Base-by-base conservation (phyloP, 2,329 filamentous ascomycete species). In the Colletotrichum orchidophilum region DNA sequence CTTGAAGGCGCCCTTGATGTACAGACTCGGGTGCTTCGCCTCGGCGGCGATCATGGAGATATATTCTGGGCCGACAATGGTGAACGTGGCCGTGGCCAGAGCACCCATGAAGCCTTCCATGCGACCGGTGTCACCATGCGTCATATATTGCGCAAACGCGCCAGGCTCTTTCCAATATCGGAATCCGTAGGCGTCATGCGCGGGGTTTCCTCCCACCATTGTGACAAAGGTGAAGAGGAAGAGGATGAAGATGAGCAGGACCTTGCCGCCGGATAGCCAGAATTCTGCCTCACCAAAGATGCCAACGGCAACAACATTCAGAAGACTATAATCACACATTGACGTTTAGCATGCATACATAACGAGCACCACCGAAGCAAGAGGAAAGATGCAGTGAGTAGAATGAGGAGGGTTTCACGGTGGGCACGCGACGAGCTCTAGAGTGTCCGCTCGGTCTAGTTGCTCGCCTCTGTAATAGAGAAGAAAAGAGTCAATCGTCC, bases 61-160 rank as follows among this genome's bases (percentile, higher is more conserved):
- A 39, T 86, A 88, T 78, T 92, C 90, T 2, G 89, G 91, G 63
- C 90, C 90, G 39, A 89, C 88, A 64, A 92, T 85, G 31, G 88
- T 89, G 78, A 92, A 92, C 66, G 85, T 84, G n/a, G 90, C 91
- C 72, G 88, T 87, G 78, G 92, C 93, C 57, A 93, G 81, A 67
- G 90, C 91, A 68, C 88, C 87, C 39, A 94, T 82, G 77, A 94
- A 94, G 3, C 92, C 93, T 26, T 94, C 85, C 76, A 92, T 94
- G 59, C 87, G 87, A 42, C 93, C 93, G 0, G 93, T 83, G 50
- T 85, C 77, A 4, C 91, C 91, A 0, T 83, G 24, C 4, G 69
- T 71, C 27, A 73, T 67, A 50, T 73, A 73, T 7, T 59, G 46
- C 33, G 70, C 66, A 42, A 71, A 71, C 13, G 69, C 39, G 21